phyloP scores from a whole-genome alignment of 441 rosid genomes.

The Gossypium trilobum region DNA sequence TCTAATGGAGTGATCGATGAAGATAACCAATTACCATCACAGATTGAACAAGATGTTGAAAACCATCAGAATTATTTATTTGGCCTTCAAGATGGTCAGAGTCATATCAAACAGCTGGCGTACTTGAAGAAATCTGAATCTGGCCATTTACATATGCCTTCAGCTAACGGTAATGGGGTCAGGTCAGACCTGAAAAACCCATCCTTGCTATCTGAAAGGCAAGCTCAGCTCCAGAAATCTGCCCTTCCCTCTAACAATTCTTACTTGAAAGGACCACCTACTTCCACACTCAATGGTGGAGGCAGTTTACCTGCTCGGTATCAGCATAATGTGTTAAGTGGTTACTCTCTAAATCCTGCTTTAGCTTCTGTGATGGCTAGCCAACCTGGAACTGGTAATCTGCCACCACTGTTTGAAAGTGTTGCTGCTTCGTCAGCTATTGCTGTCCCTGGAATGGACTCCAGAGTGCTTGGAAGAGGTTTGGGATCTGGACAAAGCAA shows the following conservation, averaged over 20 bases:
- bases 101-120: slow-evolving; percentile 39
- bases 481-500: slow-evolving; percentile 40
- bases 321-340: slow-evolving; percentile 52
- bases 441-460: slow-evolving; percentile 55
- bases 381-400: slow-evolving; percentile 54
- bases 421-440: slow-evolving; percentile 53
- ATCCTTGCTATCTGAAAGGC: slow-evolving; percentile 35
- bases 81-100: slow-evolving; percentile 45
- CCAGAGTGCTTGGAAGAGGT: slow-evolving; percentile 51
- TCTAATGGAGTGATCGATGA: slow-evolving; percentile 38
- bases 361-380: slow-evolving; percentile 53
- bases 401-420: slow-evolving; percentile 61
- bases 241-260: slow-evolving; percentile 29
- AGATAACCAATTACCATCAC: slow-evolving; percentile 30
- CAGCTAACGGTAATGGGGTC: slow-evolving; percentile 35
- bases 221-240: slow-evolving; percentile 35
- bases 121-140: slow-evolving; percentile 40
- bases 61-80: slow-evolving; percentile 49
- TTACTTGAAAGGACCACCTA: slow-evolving; percentile 59
- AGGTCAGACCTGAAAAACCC: slow-evolving; percentile 31
- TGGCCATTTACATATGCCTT: slow-evolving; percentile 39
- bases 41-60: slow-evolving; percentile 41
- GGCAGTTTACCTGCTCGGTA: slow-evolving; percentile 44
- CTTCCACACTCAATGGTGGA: slow-evolving; percentile 42
- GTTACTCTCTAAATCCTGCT: slow-evolving; percentile 51